A percentile compares a stretch with the other conserved stretches of the same genome.
These are phyloP conservation scores for Tuber melanosporum DNA, from an alignment of 495 filamentous ascomycete species.

Conservation along the genomic window DNA sequence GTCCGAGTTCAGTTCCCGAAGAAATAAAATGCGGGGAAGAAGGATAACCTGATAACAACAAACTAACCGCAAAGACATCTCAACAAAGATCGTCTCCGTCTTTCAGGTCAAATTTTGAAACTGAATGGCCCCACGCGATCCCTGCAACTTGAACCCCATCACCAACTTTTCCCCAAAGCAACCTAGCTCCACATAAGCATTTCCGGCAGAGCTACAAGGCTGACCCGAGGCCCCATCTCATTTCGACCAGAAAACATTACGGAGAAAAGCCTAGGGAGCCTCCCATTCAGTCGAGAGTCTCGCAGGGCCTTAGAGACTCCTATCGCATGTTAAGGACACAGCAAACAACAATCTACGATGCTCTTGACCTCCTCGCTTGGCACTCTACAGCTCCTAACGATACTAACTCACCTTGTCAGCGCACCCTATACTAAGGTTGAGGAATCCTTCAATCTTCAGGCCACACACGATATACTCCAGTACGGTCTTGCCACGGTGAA, in stretches of 20 bases:
- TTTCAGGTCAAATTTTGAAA: neutral
- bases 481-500: conserved; percentile 65
- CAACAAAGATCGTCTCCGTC: neutral
- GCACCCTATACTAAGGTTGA: conserved; percentile 98
- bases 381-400: conserved; percentile 56
- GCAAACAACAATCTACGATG: neutral
- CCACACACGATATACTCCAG: conserved; percentile 77
- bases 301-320: neutral
- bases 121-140: neutral
- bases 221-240: neutral
- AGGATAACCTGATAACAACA: neutral
- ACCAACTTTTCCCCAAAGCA: neutral
- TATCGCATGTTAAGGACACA: neutral
- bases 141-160: neutral
- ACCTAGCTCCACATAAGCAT: neutral
- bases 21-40: neutral
- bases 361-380: conserved; percentile 51
- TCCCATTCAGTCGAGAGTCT: neutral
- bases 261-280: neutral
- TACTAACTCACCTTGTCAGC: conserved; percentile 66
- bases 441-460: conserved; percentile 97
- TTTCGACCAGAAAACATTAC: neutral
- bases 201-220: neutral
- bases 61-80: neutral
- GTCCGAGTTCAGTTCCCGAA: neutral